These are phyloP conservation scores for Trametes maxima DNA, from an alignment of 768 basidiomycete genomes.

Conservation along the genomic window DNA sequence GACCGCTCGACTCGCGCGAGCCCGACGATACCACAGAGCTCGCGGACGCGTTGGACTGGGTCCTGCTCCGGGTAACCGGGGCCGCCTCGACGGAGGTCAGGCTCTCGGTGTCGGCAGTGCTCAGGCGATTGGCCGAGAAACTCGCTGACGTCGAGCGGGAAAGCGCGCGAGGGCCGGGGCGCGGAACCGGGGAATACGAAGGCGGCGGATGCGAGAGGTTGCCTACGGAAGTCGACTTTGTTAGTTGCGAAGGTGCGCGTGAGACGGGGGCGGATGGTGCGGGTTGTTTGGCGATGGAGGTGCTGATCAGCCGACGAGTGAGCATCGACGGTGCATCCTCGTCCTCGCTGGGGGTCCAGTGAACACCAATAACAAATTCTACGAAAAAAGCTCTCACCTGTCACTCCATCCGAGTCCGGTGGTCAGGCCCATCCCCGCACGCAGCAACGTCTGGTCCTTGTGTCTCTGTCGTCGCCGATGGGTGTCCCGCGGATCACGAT, in stretches of 20 bases:
- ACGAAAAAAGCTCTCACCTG: conserved; percentile 29
- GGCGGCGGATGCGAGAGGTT: conserved; percentile 13
- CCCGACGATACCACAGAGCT: conserved; percentile 15
- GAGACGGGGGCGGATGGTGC: conserved; percentile 19
- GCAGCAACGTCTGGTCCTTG: conserved; percentile 40
- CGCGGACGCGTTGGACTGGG: conserved; percentile 21
- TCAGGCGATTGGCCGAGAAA: conserved; percentile 15
- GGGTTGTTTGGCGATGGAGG: conserved; percentile 32
- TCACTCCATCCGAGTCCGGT: conserved; percentile 48
- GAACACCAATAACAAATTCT: background rate
- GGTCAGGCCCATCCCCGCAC: conserved; percentile 43
- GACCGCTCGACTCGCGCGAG: conserved; percentile 19
- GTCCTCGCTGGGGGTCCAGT: conserved; percentile 36
- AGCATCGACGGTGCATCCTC: conserved; percentile 44
- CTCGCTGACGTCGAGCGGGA: conserved; percentile 17
- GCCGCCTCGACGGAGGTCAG: conserved; percentile 8
- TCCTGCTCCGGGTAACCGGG: conserved; percentile 4
- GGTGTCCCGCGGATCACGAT: conserved; percentile 41
- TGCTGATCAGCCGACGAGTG: conserved; percentile 39
- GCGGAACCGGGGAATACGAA: conserved; percentile 11
- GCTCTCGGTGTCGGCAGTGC: conserved; percentile 11
- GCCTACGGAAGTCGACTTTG: conserved; percentile 14
- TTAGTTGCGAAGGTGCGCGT: conserved; percentile 14
- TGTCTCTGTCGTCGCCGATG: conserved; percentile 37
- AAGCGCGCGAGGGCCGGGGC: conserved; percentile 11